Evolutionary conservation across 257 asterid species (phyloP).

Genomic region (Prunella vulgaris): DNA sequence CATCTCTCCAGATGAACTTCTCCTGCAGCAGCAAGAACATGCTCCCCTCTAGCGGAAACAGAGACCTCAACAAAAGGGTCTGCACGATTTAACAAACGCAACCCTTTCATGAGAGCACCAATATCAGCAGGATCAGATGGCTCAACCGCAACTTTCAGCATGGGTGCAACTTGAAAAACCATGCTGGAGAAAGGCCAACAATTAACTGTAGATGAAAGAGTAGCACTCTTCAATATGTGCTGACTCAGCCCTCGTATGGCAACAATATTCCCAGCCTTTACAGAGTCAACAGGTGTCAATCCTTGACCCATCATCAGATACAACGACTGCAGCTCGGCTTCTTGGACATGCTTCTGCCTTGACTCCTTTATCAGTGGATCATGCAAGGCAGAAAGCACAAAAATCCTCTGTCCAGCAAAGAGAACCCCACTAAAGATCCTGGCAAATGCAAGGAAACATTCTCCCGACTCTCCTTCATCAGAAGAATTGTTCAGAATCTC

Average conservation of each 20-base stretch:
- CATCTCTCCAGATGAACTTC: constrained; percentile 98
- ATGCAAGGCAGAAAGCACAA: constrained; percentile 78
- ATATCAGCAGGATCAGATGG: constrained; percentile 95
- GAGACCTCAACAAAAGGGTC: constrained; percentile 95
- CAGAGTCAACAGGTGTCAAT: constrained; percentile 68
- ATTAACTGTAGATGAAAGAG: constrained; percentile 71
- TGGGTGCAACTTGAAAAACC: constrained; percentile 91
- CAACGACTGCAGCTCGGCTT: constrained; percentile 64
- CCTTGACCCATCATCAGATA: constrained; percentile 98
- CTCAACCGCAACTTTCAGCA: constrained; percentile 89
- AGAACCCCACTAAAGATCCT: constrained; percentile 91
- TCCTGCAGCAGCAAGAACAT: constrained; percentile 95
- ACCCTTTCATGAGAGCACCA: constrained; percentile 73
- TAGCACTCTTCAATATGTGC: constrained; percentile 84
- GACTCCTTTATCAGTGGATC: constrained; percentile 70
- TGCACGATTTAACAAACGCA: constrained; percentile 82
- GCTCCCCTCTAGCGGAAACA: constrained; percentile 86
- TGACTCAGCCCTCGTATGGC: constrained; percentile 96
- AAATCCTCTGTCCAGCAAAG: constrained; percentile 60
- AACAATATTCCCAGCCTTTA: constrained; percentile 74
- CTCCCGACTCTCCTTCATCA: constrained; percentile 73
- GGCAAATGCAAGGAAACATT: constrained; percentile 94
- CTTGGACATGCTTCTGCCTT: constrained; percentile 80
- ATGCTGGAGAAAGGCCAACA: constrained; percentile 96
- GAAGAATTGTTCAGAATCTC: constrained; percentile 35